A percentile compares a stretch with the other conserved stretches of the same genome.
phyloP scores from a whole-genome alignment of 371 early-diverging fungal species.

The Mucor saturninus region DNA sequence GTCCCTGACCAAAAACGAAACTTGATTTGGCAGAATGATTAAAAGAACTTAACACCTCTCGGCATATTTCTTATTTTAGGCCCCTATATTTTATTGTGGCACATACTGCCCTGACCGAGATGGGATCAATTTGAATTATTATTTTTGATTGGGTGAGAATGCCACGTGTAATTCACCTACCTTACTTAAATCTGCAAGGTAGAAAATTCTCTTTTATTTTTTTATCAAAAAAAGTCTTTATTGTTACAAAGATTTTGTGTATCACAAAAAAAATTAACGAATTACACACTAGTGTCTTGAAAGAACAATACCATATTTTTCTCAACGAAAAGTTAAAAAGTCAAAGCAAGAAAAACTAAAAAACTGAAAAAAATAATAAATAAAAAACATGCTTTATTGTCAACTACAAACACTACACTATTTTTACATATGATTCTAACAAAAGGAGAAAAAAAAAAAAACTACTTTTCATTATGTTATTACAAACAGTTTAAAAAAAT shows the following conservation, averaged over 20 bases:
- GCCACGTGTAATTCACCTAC: slow-evolving; percentile 4
- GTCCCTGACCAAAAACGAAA: slow-evolving; percentile 4
- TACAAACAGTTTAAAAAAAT: neutral
- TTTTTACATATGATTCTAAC: slow-evolving; percentile 6
- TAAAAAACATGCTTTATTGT: neutral
- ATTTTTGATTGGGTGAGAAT: neutral
- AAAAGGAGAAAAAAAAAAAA: neutral
- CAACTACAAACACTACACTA: neutral
- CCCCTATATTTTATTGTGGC: neutral
- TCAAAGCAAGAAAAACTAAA: too few species aligned
- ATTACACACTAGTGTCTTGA: neutral
- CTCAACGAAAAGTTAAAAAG: neutral
- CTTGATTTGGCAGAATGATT: neutral
- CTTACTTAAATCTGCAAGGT: neutral
- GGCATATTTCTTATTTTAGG: slow-evolving; percentile 7
- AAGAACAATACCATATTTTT: neutral
- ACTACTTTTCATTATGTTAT: neutral
- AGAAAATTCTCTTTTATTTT: neutral
- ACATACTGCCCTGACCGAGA: neutral
- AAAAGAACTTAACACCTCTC: neutral
- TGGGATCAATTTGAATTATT: neutral
- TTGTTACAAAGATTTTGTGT: neutral
- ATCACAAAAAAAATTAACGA: neutral
- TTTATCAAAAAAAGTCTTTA: neutral
- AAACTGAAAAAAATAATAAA: neutral